Evolutionary conservation across 805 yeast species (phyloP).

Genomic region (Saturnispora besseyi): DNA sequence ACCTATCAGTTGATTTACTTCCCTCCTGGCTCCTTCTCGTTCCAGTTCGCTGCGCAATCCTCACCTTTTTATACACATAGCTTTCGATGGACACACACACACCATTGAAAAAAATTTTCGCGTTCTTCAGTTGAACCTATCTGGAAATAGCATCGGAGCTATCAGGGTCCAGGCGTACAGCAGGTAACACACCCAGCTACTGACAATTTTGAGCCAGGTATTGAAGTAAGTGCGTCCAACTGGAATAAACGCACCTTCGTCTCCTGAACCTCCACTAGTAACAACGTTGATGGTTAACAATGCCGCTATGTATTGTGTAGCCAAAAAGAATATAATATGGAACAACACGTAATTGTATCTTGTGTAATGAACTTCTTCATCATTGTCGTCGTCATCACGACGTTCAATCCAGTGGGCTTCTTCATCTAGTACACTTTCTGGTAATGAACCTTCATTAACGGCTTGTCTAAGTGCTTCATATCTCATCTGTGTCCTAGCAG

Average conservation of each 20-base stretch:
- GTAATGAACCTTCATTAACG: conserved; percentile 91
- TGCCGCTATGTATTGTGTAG: conserved; percentile 96
- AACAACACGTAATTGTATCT: conserved; percentile 81
- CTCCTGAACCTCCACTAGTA: conserved; percentile 42
- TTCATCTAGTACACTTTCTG: conserved; percentile 82
- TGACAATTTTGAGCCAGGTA: conserved; percentile 86
- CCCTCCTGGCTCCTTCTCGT: neutral
- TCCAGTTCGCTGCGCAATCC: neutral
- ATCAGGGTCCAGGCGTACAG: conserved; percentile 85
- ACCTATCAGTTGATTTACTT: neutral
- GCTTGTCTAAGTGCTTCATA: conserved; percentile 86
- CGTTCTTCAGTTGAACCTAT: conserved; percentile 43
- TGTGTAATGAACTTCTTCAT: conserved; percentile 51
- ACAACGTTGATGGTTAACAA: conserved; percentile 82
- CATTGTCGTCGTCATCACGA: conserved; percentile 19
- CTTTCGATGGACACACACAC: too few species aligned
- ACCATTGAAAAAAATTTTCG: neutral
- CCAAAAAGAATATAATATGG: conserved; percentile 86
- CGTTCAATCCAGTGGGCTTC: conserved; percentile 47
- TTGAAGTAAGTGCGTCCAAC: conserved; percentile 95
- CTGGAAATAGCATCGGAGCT: conserved; percentile 89
- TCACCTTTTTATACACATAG: neutral
- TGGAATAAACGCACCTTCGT: conserved; percentile 84
- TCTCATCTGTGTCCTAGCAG: conserved; percentile 58
- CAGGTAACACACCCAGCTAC: conserved; percentile 85